Base-by-base conservation (phyloP, 768 basidiomycete species). In the Amanita rimosa region DNA sequence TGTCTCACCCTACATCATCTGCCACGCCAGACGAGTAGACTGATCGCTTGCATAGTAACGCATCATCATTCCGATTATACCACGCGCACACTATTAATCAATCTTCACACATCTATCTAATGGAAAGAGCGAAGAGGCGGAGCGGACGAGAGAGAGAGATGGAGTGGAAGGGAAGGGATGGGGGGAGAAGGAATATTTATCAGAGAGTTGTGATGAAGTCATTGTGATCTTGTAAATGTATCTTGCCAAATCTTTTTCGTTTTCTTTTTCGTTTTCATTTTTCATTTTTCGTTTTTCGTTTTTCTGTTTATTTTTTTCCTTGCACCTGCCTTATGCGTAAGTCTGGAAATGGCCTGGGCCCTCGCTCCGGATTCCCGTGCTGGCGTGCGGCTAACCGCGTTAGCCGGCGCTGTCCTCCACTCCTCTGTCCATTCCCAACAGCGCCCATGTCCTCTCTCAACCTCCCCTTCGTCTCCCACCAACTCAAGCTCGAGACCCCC, bases 401-500 rank as follows among this genome's bases (percentile, higher is more conserved):
- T 26, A 26, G 26, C 26, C 26, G 22, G 22, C 22, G 2, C 22
- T n/a, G n/a, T n/a, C 22, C 22, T 24, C 22, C 22, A 2, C 22
- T 3, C 22, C 22, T 3, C 22, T 5, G 3, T 5, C 2, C 22
- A 5, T 24, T 24, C 3, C 2, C 22, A 24, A 24, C 22, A 24
- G 5, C 22, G 22, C 22, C 22, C 22, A 26, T 65, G 62, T 34
- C 53, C 6, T 19, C 45, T 14, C 44, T 51, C 46, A 42, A 51
- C 52, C 49, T 55, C 13, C 40, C 60, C 55, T 17, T 61, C 58
- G 11, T 67, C 48, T 72, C 71, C 11, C 54, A 58, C 21, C 58
- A 68, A 53, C 58, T 73, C 52, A 58, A 58, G 29, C 64, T 72
- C 27, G 56, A n/a, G n/a, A n/a, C 64, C 0, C 72, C 70, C 2